Base-by-base conservation (phyloP, 257 asterid genomes). In the Dorcoceras hygrometricum region DNA sequence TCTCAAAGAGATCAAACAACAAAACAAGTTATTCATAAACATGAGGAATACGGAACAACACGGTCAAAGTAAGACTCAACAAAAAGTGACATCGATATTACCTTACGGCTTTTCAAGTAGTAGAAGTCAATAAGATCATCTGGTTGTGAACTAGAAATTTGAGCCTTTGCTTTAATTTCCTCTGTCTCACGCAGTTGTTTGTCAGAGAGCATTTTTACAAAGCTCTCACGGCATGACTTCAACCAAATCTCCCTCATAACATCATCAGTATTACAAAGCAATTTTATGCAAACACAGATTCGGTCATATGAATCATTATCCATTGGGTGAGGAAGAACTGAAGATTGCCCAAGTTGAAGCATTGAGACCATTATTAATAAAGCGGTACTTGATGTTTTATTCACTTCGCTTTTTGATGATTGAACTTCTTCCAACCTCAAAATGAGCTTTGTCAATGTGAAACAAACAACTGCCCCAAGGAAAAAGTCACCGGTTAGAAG, bases 21-120 rank as follows among this genome's bases (percentile, higher is more conserved):
- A 46, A 46, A 46, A 46, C 0, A 46, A 5, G 18, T 2, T 16
- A 46, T 18, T 46, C 16, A 46, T 22, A 46, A 46, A 46, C 54
- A 46, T 1, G 18, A 46, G 54, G 54, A 46, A 46, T 46, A 46
- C 51, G 5, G 22, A 4, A 18, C 20, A 19, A 20, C 1, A 4
- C 5, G 22, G 4, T 4, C 20, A 18, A 16, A 46, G 54, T 18
- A 46, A 46, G 22, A 18, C 16, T 16, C 6, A 16, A 14, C 6
- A 46, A 16, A 46, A 46, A 18, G 22, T 46, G 19, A 3, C n/a
- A 14, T 39, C 51, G n/a, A 1, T 39, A 39, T 39, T 73, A 91
- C 98, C 95, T 84, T 87, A 78, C 98, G 76, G 81, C 95, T 91
- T 89, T 91, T 91, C 89, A 91, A 78, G 81, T 91, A 96, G 77